A percentile compares a stretch with the other conserved stretches of the same genome.
Conservation (phyloP, 768 basidiomycete genomes). For the Rickenella mellea region DNA sequence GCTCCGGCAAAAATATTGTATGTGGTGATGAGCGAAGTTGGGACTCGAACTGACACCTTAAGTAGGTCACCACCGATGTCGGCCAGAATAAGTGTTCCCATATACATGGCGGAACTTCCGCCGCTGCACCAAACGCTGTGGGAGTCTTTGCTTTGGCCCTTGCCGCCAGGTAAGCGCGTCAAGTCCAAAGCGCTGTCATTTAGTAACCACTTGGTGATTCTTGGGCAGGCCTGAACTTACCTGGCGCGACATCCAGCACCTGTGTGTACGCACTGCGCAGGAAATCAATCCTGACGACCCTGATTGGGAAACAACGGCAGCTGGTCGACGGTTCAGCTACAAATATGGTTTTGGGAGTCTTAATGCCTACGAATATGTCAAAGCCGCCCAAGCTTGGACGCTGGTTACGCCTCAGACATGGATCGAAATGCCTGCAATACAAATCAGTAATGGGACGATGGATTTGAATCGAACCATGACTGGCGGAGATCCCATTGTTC, state of each 20-base stretch:
- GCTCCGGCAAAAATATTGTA: conserved; percentile 88
- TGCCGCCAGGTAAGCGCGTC: conserved; percentile 57
- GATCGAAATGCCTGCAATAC: conserved; percentile 68
- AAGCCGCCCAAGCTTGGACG: conserved; percentile 71
- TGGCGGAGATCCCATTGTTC: conserved; percentile 58
- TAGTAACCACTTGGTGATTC: conserved; percentile 6
- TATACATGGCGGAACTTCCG: conserved; percentile 91
- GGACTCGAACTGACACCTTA: conserved; percentile 8
- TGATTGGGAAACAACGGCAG: conserved; percentile 83
- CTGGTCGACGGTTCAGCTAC: conserved; percentile 66
- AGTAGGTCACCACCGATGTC: conserved; percentile 87
- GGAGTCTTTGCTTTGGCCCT: conserved; percentile 90
- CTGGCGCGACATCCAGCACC: conserved; percentile 94
- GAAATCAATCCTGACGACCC: conserved; percentile 82
- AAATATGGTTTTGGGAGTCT: conserved; percentile 94
- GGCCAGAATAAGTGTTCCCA: conserved; percentile 75
- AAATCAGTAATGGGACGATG: conserved; percentile 53
- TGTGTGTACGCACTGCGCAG: conserved; percentile 69
- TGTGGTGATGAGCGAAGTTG: conserved; percentile 20
- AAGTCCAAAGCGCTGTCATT: conserved; percentile 1
- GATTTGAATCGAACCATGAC: conserved; percentile 39
- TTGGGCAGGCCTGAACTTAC: conserved; percentile 74
- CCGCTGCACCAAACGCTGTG: conserved; percentile 93
- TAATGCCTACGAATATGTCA: conserved; percentile 76
- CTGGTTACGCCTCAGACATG: conserved; percentile 92